Percentiles rank a stretch among this genome's conserved stretches.
phyloP scores from a whole-genome alignment of 2,329 filamentous ascomycete genomes.

The Neopestalotiopsis clavispora region DNA sequence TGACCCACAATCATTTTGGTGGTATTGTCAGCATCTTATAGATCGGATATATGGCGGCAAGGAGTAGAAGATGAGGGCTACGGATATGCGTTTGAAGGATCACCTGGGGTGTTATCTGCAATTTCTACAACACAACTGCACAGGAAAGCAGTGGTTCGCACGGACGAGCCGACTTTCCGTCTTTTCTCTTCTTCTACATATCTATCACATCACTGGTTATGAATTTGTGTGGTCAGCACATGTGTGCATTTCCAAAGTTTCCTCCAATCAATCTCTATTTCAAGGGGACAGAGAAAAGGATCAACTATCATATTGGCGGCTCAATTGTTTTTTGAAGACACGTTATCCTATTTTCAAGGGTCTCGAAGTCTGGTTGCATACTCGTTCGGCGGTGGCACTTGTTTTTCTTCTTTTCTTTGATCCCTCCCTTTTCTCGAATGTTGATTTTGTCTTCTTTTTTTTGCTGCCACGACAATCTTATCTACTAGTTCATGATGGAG shows the following conservation, averaged over 20 bases:
- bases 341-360: conserved; percentile 9
- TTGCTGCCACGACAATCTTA: neutral
- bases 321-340: conserved; percentile 7
- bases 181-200: neutral
- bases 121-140: neutral
- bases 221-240: conserved; percentile 7
- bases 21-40: neutral
- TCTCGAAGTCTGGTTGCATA: conserved; percentile 7
- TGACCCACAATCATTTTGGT: neutral
- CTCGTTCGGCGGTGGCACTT: conserved; percentile 11
- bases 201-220: neutral
- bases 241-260: conserved; percentile 12
- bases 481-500: neutral
- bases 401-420: neutral
- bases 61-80: neutral
- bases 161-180: neutral
- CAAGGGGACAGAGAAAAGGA: conserved; percentile 5
- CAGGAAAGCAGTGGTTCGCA: neutral
- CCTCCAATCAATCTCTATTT: conserved; percentile 1
- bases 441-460: neutral
- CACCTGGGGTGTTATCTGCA: neutral
- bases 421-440: neutral
- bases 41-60: neutral
- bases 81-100: neutral
- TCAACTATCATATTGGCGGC: conserved; percentile 9